phyloP scores from a whole-genome alignment of 768 basidiomycete species.

The Leccinum pellstonianum region DNA sequence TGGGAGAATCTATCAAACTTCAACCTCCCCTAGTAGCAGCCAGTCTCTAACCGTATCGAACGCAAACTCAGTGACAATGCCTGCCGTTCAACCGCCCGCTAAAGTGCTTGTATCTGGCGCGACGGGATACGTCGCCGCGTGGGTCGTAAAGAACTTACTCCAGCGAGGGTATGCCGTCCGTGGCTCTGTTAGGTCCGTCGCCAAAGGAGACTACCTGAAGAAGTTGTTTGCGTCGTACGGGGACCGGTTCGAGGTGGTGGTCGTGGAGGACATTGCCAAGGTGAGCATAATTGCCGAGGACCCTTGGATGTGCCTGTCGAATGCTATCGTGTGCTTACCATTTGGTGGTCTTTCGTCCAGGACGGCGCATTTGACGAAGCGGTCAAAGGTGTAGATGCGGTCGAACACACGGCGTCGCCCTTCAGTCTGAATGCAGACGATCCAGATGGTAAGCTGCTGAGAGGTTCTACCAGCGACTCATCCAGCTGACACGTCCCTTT shows the following conservation, averaged over 20 bases:
- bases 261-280: slow-evolving; percentile 63
- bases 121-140: slow-evolving; percentile 26
- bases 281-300: too few species aligned
- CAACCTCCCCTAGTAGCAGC: too few species aligned
- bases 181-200: slow-evolving; percentile 60
- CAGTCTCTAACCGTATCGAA: not conserved
- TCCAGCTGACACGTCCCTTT: not conserved
- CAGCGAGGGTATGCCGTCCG: slow-evolving; percentile 62
- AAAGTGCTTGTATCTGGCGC: slow-evolving; percentile 33
- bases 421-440: slow-evolving; percentile 47
- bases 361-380: too few species aligned
- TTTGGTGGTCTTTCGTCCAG: too few species aligned
- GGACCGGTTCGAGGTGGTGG: slow-evolving; percentile 57
- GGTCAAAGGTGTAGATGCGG: too few species aligned
- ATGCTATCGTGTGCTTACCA: too few species aligned
- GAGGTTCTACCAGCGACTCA: not conserved
- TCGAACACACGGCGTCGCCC: too few species aligned
- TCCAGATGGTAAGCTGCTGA: slow-evolving; percentile 32
- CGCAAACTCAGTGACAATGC: slow-evolving; percentile 14
- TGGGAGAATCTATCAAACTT: too few species aligned
- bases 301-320: slow-evolving; percentile 30
- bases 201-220: slow-evolving; percentile 59
- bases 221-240: slow-evolving; percentile 53
- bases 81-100: slow-evolving; percentile 24
- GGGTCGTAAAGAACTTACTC: slow-evolving; percentile 56